These are phyloP conservation scores for Groenewaldozyma sp. DNA, from an alignment of 1,139 yeast species.

Conservation along the genomic window DNA sequence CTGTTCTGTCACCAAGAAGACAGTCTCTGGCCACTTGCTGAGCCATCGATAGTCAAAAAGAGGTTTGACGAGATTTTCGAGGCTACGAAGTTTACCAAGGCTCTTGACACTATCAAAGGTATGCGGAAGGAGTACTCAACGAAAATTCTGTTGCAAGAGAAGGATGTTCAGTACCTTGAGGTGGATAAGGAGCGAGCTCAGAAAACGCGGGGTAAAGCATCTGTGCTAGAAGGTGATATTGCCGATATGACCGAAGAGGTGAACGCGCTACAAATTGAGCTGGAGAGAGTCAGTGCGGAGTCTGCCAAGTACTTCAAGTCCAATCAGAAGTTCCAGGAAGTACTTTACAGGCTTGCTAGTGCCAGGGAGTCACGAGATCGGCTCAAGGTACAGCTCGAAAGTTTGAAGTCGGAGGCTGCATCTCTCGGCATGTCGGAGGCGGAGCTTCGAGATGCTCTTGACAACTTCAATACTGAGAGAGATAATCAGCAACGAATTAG, in stretches of 20 bases:
- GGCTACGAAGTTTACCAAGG: constrained; percentile 87
- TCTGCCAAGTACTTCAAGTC: constrained; percentile 60
- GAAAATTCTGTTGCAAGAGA: constrained; percentile 67
- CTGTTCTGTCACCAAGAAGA: constrained; percentile 98
- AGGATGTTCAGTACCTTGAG: constrained; percentile 66
- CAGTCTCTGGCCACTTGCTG: constrained; percentile 85
- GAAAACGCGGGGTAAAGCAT: constrained; percentile 43
- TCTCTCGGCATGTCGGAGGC: constrained; percentile 40
- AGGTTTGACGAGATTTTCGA: constrained; percentile 95
- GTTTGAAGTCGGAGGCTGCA: constrained; percentile 29
- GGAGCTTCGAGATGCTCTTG: constrained; percentile 40
- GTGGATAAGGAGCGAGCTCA: constrained; percentile 67
- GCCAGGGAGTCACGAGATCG: constrained; percentile 32
- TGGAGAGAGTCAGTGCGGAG: constrained; percentile 46
- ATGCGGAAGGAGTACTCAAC: constrained; percentile 69
- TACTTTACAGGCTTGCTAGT: constrained; percentile 55
- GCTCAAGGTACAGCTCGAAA: constrained; percentile 40
- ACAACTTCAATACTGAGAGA: constrained; percentile 46
- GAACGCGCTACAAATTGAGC: constrained; percentile 38
- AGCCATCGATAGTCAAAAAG: constrained; percentile 80
- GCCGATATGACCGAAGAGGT: constrained; percentile 43
- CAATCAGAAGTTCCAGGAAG: constrained; percentile 74
- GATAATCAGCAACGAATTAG: constrained; percentile 29
- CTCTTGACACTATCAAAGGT: constrained; percentile 66
- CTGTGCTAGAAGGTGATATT: constrained; percentile 37